phyloP scores from a whole-genome alignment of 75 land plant species.

The Sequoiadendron giganteum region DNA sequence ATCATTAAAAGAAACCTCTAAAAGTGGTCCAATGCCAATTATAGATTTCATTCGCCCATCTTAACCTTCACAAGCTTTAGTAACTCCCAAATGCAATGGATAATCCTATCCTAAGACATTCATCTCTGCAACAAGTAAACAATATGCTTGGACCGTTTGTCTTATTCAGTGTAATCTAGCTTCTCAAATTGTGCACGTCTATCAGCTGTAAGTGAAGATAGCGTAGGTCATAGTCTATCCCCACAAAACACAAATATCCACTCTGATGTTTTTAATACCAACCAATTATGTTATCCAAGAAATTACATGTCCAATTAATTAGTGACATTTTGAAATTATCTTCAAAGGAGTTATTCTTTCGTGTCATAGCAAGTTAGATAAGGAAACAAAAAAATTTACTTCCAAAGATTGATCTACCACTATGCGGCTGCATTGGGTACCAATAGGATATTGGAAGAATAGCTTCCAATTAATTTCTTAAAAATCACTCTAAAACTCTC shows the following conservation, averaged over 20 bases:
- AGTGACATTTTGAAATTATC: background rate
- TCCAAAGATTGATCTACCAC: background rate
- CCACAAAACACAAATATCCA: background rate
- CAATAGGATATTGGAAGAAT: background rate
- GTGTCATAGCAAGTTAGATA: background rate
- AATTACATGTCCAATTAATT: constrained; percentile 5
- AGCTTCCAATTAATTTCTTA: background rate
- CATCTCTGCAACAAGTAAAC: constrained; percentile 95
- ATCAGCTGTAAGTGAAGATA: constrained; percentile 73
- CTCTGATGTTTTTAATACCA: background rate
- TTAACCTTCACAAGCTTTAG: constrained; percentile 99
- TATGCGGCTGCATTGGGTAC: background rate
- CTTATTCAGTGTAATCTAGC: constrained; percentile 90
- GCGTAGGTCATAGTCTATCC: background rate
- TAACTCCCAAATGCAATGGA: constrained; percentile 95
- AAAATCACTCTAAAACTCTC: background rate
- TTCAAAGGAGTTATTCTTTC: background rate
- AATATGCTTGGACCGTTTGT: constrained; percentile 37
- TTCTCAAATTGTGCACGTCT: constrained; percentile 95
- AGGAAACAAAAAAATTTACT: background rate
- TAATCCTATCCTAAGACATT: constrained; percentile 96
- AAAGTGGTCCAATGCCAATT: constrained; percentile 94
- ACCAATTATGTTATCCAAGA: background rate
- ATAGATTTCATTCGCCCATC: constrained; percentile 99
- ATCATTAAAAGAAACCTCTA: constrained; percentile 52